Base-by-base conservation (phyloP, 352 stramenopile species). In the Phytopythium vexans region DNA sequence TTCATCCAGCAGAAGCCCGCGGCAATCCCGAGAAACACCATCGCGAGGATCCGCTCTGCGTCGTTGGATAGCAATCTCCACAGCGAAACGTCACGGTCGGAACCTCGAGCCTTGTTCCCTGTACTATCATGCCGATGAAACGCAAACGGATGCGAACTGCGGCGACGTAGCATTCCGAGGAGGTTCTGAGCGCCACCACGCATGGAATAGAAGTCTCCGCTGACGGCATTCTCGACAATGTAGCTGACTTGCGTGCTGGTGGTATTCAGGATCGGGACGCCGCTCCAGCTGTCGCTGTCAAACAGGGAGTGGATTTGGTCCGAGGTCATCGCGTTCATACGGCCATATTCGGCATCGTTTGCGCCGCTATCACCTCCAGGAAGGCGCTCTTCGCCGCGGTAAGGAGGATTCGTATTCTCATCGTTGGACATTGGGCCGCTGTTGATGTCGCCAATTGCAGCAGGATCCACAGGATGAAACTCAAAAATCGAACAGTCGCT, bases 1-100 rank as follows among this genome's bases (percentile, higher is more conserved):
- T 88, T 71, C 67, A 85, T 77, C 79, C 79, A 88, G 61, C 74
- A 78, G 44, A 89, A 72, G 16, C 79, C 79, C 2, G 71, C 62
- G 14, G 81, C 48, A 45, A 85, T 66, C 7, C 79, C 79, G 40
- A 86, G 64, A 12, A 72, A 62, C 65, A 86, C 59, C 3, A 86
- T 49, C 4, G 77, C 58, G 0, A 78, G 31, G n/a, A 70, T 68
- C 7, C 71, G 67, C 31, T 80, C 74, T 16, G 75, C 41, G 9
- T 86, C 68, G 6, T 72, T 40, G 11, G 60, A 37, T 11, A 64
- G 53, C 0, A 39, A 12, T 49, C 46, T 68, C 16, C 54, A 76
- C 16, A 47, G 34, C 36, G 32, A 57, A 32, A 32, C 40, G 21
- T 65, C 45, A 0, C 63, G 45, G 31, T 54, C 57, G 4, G 33